These are phyloP conservation scores for Leccinum rimulosum DNA, from an alignment of 768 basidiomycete species.

Conservation along the genomic window DNA sequence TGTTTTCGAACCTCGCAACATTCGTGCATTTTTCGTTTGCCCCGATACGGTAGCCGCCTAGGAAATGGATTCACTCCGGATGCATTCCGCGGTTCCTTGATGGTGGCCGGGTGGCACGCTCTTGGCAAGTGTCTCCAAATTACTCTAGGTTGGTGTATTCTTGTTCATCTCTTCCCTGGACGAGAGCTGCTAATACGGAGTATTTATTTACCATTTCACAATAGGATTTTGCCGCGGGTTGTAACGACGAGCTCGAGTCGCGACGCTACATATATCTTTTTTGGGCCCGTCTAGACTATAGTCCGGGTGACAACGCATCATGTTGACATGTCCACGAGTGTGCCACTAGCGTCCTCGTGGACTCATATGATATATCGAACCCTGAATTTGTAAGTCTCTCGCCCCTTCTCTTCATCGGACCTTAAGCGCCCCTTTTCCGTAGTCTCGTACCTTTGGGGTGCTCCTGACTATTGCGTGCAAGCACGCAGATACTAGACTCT, in stretches of 20 bases:
- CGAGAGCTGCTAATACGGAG: not conserved
- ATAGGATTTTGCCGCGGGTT: not conserved
- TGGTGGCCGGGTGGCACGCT: constrained; percentile 1
- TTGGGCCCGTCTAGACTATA: not conserved
- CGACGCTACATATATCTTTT: not conserved
- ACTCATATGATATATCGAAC: constrained; percentile 1
- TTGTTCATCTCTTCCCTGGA: not conserved
- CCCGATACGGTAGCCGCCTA: not conserved
- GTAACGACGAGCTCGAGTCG: not conserved
- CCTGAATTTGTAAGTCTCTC: constrained; percentile 21
- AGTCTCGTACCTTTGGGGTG: constrained; percentile 6
- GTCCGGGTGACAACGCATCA: not conserved
- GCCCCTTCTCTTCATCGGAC: constrained; percentile 25
- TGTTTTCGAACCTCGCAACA: not conserved
- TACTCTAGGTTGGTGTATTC: not conserved
- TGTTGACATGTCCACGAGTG: constrained; percentile 2
- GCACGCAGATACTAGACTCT: constrained; percentile 5
- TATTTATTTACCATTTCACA: not conserved
- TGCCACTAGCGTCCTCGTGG: constrained; percentile 15
- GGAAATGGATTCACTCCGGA: not conserved
- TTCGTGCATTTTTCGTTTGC: not conserved
- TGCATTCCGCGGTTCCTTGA: not conserved
- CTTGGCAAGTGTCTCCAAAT: not conserved
- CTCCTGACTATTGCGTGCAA: constrained; percentile 4
- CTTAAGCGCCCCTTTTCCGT: constrained; percentile 33